Percentiles rank a stretch among this genome's conserved stretches.
Evolutionary conservation across 2,329 filamentous ascomycete species (phyloP).

Genomic region (Phyllosticta citrichinensis): DNA sequence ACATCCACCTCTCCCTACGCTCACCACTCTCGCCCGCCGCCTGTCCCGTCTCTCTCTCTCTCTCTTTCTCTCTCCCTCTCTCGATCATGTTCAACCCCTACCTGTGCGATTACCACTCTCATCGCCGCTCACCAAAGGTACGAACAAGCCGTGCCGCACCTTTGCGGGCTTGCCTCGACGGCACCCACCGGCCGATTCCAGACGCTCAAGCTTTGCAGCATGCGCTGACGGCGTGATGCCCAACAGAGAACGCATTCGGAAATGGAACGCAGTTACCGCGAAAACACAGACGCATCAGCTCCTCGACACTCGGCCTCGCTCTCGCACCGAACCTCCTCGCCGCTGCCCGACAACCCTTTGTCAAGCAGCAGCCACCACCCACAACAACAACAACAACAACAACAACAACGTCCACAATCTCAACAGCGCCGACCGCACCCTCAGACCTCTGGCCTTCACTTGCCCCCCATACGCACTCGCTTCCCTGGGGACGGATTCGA

Average conservation of each 20-base stretch:
- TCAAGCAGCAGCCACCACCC: neutral
- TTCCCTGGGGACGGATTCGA: constrained; percentile 46
- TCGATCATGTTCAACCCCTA: constrained; percentile 6
- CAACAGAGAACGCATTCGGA: constrained; percentile 25
- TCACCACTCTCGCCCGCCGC: no score
- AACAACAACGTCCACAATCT: constrained; percentile 1
- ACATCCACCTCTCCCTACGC: neutral
- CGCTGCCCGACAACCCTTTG: neutral
- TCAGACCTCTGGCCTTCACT: constrained; percentile 16
- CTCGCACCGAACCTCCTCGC: constrained; percentile 12
- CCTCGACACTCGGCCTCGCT: constrained; percentile 12
- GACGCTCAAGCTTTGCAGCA: neutral
- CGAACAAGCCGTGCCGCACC: neutral
- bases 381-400: constrained; percentile 2
- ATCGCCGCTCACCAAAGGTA: constrained; percentile 15
- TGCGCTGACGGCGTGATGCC: constrained; percentile 4
- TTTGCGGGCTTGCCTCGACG: neutral
- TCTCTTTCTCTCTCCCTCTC: neutral
- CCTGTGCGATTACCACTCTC: neutral
- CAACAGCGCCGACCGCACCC: constrained; percentile 9
- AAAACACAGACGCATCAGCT: constrained; percentile 19
- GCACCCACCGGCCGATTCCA: neutral
- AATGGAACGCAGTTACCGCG: constrained; percentile 22
- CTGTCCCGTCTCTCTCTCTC: neutral
- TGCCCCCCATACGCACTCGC: constrained; percentile 13